A percentile compares a stretch with the other conserved stretches of the same genome.
These are phyloP conservation scores for Lasiodiplodia citricola DNA, from an alignment of 2,329 filamentous ascomycete genomes.

Conservation along the genomic window DNA sequence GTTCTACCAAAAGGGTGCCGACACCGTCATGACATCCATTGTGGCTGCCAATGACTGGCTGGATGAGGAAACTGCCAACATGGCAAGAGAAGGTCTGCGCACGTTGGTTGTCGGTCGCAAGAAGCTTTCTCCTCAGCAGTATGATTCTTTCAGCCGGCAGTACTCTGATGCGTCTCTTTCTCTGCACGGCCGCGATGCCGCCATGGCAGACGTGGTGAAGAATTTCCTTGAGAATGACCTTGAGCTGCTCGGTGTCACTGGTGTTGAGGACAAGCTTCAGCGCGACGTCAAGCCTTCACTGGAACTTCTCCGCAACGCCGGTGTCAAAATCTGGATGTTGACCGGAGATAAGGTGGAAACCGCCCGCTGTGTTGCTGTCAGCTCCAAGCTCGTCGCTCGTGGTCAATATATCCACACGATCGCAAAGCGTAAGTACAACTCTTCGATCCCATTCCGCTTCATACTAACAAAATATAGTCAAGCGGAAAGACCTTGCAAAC, in stretches of 20 bases:
- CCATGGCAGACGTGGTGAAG: constrained; percentile 79
- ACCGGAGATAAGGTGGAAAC: constrained; percentile 99
- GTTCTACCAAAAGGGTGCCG: constrained; percentile 98
- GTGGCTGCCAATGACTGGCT: constrained; percentile 98
- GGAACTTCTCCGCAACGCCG: constrained; percentile 92
- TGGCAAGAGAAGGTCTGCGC: constrained; percentile 94
- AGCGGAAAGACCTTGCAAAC: constrained; percentile 81
- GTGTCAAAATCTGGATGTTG: constrained; percentile 99
- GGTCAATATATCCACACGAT: constrained; percentile 97
- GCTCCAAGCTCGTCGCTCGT: constrained; percentile 88
- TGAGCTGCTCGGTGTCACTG: constrained; percentile 94
- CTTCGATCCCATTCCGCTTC: neutral
- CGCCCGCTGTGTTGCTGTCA: constrained; percentile 92
- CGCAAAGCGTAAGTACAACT: constrained; percentile 60
- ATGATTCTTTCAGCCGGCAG: constrained; percentile 75
- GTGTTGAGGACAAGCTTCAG: constrained; percentile 96
- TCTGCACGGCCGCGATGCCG: constrained; percentile 77
- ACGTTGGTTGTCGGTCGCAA: constrained; percentile 96
- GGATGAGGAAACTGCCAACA: constrained; percentile 98
- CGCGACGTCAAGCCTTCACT: constrained; percentile 94
- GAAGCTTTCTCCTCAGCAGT: constrained; percentile 77
- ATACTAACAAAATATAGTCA: constrained; percentile 53
- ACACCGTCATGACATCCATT: constrained; percentile 97
- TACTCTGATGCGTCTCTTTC: constrained; percentile 82
- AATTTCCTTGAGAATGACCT: constrained; percentile 85